Evolutionary conservation across 768 basidiomycete genomes (phyloP), one percentile per base, ranked within the genome.

Genomic region (Rhodotorula toruloides): DNA sequence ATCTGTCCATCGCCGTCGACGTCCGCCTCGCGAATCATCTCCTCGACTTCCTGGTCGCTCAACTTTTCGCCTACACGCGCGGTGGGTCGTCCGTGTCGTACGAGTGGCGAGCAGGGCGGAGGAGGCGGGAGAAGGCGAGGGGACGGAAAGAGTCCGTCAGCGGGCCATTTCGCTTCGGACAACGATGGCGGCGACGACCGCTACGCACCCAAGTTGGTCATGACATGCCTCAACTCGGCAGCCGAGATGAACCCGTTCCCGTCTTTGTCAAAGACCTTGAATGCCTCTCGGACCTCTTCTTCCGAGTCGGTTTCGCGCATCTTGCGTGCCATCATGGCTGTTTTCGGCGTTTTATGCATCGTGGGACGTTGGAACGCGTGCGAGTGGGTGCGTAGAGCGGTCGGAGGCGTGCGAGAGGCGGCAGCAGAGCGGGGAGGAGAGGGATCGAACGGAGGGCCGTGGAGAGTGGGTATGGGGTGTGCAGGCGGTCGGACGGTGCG

Each of bases 1-100:
- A 90, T 89, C 79, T 90, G 89, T n/a, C 90, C 90, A 77, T 91
- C 90, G 57, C 92, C 91, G 75, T 96, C 90, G 56, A 90, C 83
- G 76, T 96, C 91, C n/a, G 91, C 92, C 80, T 96, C 92, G 60
- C 91, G 86, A 77, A 96, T 96, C 91, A 96, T 93, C 82, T 93
- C 91, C 67, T 90, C 88, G 70, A 93, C 90, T 79, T 94, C 91
- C 13, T 76, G 81, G 70, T 92, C 90, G 19, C 88, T 83, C 63
- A 92, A 81, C 78, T 91, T 91, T 82, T 93, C 91, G 63, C 89
- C 88, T 85, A 75, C 70, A 61, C 1, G 68, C 70, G 62, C n/a
- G 21, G 27, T 27, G 31, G 6, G n/a, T n/a, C 40, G 22, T 22
- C 25, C 5, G 4, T 19, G 31, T 11, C 36, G 37, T 39, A 25